A percentile compares a stretch with the other conserved stretches of the same genome.
Evolutionary conservation across 768 basidiomycete species (phyloP).

Genomic region (Nevesoporus exiguus): DNA sequence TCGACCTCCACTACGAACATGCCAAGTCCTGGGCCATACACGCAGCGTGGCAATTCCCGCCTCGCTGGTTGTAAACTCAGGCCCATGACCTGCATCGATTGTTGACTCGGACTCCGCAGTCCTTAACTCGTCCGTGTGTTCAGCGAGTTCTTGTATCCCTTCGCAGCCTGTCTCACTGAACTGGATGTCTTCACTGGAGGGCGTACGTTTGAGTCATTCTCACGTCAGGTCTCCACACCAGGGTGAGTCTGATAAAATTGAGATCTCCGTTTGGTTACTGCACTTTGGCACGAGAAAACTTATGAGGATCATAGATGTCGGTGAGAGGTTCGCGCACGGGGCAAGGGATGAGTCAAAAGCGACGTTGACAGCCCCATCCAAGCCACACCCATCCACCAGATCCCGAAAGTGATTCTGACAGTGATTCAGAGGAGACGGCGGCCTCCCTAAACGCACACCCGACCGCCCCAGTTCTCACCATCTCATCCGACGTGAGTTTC

Average conservation of each 20-base stretch:
- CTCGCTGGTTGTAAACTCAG: no score
- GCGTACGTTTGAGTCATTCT: constrained; percentile 10
- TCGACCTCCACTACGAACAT: no score
- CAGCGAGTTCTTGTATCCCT: no score
- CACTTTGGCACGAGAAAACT: background rate
- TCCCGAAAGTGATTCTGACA: constrained; percentile 12
- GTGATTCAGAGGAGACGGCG: constrained; percentile 2
- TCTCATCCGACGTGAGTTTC: constrained; percentile 19
- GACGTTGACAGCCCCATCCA: background rate
- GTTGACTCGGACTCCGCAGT: background rate
- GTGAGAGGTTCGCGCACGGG: constrained; percentile 1
- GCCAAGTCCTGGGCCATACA: no score
- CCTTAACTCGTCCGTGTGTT: background rate
- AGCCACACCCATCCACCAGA: background rate
- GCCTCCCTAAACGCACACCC: background rate
- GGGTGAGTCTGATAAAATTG: constrained; percentile 11
- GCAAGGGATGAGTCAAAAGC: constrained; percentile 5
- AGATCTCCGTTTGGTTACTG: background rate
- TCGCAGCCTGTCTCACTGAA: background rate
- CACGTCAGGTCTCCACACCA: constrained; percentile 1
- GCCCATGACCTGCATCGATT: background rate
- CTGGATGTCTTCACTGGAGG: background rate
- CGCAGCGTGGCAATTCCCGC: no score
- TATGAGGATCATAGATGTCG: constrained; percentile 8
- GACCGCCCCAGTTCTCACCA: background rate